Evolutionary conservation across 345 rosid species (phyloP).

Genomic region (Eucalyptus microcorys): DNA sequence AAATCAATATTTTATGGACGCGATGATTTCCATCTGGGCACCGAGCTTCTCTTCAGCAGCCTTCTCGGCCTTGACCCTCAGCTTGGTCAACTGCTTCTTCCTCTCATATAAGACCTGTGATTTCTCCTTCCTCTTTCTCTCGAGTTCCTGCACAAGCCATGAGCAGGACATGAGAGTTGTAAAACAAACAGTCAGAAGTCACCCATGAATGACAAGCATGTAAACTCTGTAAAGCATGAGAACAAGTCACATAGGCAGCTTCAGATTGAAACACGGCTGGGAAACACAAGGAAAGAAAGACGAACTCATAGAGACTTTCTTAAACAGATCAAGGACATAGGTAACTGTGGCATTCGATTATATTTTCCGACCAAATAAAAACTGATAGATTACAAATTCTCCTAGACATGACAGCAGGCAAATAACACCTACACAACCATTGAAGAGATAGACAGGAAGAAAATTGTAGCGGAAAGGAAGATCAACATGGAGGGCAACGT

Average conservation of each 20-base stretch:
- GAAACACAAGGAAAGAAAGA: neutral
- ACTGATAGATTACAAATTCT: neutral
- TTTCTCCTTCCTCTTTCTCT: constrained; percentile 78
- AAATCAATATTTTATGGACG: constrained; percentile 47
- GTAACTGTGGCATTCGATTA: neutral
- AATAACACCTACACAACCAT: neutral
- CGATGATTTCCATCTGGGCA: constrained; percentile 46
- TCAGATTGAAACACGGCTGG: neutral
- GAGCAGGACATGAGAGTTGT: neutral
- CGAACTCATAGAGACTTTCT: neutral
- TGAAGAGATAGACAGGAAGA: neutral
- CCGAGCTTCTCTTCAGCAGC: constrained; percentile 77
- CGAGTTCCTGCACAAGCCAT: constrained; percentile 41
- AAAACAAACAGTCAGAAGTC: neutral
- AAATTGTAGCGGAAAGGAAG: neutral
- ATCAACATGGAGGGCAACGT: neutral
- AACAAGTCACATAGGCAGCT: neutral
- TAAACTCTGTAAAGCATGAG: neutral
- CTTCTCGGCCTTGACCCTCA: constrained; percentile 74
- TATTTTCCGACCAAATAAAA: neutral
- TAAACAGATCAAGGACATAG: neutral
- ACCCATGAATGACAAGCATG: neutral
- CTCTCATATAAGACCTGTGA: constrained; percentile 51
- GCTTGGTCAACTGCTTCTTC: constrained; percentile 69
- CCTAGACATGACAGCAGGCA: neutral